Evolutionary conservation across 306 rosid genomes (phyloP).

Genomic region (Vigna trinervia): DNA sequence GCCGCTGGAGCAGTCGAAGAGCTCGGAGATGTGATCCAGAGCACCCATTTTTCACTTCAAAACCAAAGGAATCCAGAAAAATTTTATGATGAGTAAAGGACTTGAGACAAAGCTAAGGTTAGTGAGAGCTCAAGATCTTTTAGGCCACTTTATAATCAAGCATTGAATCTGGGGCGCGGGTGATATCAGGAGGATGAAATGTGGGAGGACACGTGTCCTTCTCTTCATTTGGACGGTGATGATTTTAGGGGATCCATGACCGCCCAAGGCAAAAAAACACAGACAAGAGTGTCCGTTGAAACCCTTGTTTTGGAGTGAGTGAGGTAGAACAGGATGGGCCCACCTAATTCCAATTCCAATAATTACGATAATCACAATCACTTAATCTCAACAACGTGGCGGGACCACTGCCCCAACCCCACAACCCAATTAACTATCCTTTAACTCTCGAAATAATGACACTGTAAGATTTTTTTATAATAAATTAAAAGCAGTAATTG

Average conservation of each 20-base stretch:
- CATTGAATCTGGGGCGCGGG: neutral
- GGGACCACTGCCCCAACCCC: neutral
- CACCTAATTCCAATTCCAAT: neutral
- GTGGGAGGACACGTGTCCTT: conserved; percentile 1
- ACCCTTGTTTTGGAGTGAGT: neutral
- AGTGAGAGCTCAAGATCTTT: too few species aligned
- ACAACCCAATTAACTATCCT: too few species aligned
- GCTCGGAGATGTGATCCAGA: conserved; percentile 56
- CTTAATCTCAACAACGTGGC: neutral
- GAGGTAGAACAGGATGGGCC: neutral
- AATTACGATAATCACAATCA: neutral
- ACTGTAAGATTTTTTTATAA: too few species aligned
- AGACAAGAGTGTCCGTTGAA: neutral
- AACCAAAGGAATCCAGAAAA: too few species aligned
- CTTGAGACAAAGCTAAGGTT: too few species aligned
- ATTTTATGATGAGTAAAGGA: neutral
- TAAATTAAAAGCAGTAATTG: too few species aligned
- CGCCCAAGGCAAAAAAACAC: neutral
- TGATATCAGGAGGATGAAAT: neutral
- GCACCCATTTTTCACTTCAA: conserved; percentile 44
- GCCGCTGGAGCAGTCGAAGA: conserved; percentile 56
- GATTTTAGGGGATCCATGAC: neutral
- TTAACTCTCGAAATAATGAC: too few species aligned
- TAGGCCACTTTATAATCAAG: neutral
- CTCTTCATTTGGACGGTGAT: conserved; percentile 8